Evolutionary conservation across 495 filamentous ascomycete species (phyloP), one percentile per base, ranked within the genome.

Genomic region (Stereocaulon alpinum): DNA sequence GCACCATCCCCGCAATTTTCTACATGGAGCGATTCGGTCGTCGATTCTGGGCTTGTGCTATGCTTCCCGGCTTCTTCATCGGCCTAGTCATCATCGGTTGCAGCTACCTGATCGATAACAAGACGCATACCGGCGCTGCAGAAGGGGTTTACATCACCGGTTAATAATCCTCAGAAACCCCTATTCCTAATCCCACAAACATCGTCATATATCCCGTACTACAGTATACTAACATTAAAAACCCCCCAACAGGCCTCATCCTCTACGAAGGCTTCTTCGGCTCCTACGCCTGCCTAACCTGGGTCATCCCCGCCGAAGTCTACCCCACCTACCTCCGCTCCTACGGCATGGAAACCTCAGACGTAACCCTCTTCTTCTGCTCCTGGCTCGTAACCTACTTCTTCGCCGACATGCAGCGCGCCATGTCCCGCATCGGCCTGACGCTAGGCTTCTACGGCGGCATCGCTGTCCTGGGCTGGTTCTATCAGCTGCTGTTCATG

Each of bases 361-460:
- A 80, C 58, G 79, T 75, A 6, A 77, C 74, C 55, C 70, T 82
- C 30, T 83, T 82, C 74, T 71, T 82, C 55, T 79, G 73, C 66
- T 80, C 78, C 47, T 83, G 83, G 69, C 80, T 83, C 63, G 80
- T 83, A 24, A 84, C 81, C 17, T 84, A 83, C 69, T 82, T 82
- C 71, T 85, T 84, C 73, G 72, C 73, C 4, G 69, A 70, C 34
- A 83, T 84, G 80, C 76, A 80, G 69, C 62, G 72, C 10, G 73
- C 79, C 27, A 80, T 84, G 77, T 75, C 75, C 12, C 72, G 70
- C 10, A 83, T 79, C 30, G 80, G 80, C 27, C 70, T 84, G 18
- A 75, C 77, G 0, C 73, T 83, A 0, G 80, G 81, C 17, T 84
- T 83, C 69, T 84, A 82, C 64, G 80, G 80, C 60, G 81, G 80